A percentile compares a stretch with the other conserved stretches of the same genome.
Evolutionary conservation across 1,139 yeast species (phyloP).

Genomic region (Nakaseomyces uthaithaninus): DNA sequence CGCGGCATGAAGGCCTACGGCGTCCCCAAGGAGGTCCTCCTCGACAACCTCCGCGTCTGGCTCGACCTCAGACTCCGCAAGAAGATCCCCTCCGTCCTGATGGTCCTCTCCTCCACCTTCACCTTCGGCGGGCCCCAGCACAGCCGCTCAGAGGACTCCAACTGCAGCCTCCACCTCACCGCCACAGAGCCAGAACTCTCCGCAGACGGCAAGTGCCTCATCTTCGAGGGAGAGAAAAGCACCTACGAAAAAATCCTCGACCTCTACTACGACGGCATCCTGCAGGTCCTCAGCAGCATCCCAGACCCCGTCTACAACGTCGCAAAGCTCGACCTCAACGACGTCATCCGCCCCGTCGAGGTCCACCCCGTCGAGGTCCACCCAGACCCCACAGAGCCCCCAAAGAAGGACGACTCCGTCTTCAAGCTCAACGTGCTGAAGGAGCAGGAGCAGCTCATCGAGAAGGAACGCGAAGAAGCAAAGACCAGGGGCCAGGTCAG

Average conservation of each 20-base stretch:
- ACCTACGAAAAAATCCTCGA: constrained; percentile 48
- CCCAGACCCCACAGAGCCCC: too few relatives aligned
- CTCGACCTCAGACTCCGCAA: constrained; percentile 80
- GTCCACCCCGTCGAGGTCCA: too few relatives aligned
- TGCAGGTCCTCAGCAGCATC: constrained; percentile 79
- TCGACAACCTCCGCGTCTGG: constrained; percentile 83
- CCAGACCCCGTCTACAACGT: constrained; percentile 96
- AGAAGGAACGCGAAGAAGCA: constrained; percentile 82
- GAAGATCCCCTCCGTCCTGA: constrained; percentile 82
- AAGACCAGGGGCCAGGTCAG: constrained; percentile 62
- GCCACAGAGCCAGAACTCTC: constrained; percentile 6
- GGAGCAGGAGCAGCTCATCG: constrained; percentile 92
- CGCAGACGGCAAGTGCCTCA: constrained; percentile 2
- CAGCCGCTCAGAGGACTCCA: constrained; percentile 9
- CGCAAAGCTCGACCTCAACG: constrained; percentile 72
- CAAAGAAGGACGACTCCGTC: constrained; percentile 41
- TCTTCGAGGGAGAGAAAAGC: constrained; percentile 12
- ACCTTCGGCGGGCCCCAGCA: constrained; percentile 60
- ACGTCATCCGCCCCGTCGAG: constrained; percentile 5
- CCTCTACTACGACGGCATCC: constrained; percentile 69
- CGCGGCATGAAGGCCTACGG: constrained; percentile 86
- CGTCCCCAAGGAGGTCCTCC: constrained; percentile 74
- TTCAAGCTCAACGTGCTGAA: constrained; percentile 85
- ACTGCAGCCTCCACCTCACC: constrained; percentile 6
- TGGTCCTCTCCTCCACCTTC: constrained; percentile 79